A percentile compares a stretch with the other conserved stretches of the same genome.
Evolutionary conservation across 2,329 filamentous ascomycete species (phyloP).

Genomic region (Fonsecaea monophora): DNA sequence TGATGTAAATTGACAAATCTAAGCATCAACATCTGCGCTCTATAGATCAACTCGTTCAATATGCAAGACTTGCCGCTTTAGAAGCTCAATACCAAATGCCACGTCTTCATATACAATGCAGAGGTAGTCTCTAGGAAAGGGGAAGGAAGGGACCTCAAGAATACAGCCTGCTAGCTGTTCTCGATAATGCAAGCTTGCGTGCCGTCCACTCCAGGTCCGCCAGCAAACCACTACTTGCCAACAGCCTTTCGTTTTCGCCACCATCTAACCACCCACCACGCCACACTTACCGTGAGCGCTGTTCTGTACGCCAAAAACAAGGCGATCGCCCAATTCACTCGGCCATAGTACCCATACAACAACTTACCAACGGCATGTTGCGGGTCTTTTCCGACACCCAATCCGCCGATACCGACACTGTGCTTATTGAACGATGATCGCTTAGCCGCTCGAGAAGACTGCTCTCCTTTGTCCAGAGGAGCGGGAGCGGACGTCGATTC

Average conservation of each 20-base stretch:
- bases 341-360: conserved; percentile 54
- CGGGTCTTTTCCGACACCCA: conserved; percentile 47
- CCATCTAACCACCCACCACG: conserved; percentile 31
- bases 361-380: conserved; percentile 51
- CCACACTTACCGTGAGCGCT: conserved; percentile 38
- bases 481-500: conserved; percentile 7
- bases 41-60: background rate
- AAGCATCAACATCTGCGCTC: background rate
- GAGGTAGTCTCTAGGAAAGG: background rate
- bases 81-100: background rate
- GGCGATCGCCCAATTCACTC: conserved; percentile 49
- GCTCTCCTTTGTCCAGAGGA: conserved; percentile 21
- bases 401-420: conserved; percentile 48
- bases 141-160: background rate
- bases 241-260: conserved; percentile 29
- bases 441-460: conserved; percentile 17
- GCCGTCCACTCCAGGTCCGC: background rate
- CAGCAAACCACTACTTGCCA: conserved; percentile 2
- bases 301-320: conserved; percentile 50
- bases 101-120: background rate
- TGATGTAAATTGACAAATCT: background rate
- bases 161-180: background rate
- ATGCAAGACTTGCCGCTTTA: background rate
- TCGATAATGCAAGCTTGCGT: background rate
- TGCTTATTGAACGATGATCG: conserved; percentile 43